Evolutionary conservation across 139 green algal genomes (phyloP), one percentile per base, ranked within the genome.

Genomic region (Coelastrella sp.): DNA sequence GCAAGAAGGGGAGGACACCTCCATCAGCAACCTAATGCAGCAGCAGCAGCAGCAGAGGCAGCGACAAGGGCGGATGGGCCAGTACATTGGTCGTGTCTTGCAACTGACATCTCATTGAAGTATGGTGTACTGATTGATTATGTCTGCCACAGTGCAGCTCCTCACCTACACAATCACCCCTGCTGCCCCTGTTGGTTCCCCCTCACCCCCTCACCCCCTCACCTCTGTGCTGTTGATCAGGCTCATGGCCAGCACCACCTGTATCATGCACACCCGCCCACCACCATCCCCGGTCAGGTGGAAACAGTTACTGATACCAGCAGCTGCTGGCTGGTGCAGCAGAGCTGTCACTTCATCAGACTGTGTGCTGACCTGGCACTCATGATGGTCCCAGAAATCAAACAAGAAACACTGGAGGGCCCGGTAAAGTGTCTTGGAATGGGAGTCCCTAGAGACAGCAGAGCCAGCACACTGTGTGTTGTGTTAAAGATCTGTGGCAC

Each of bases 261-360:
- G 76, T 6, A 93, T 24, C 60, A 91, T 76, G 60, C 76, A 93
- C 14, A 93, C 49, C 22, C 87, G 74, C 12, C 84, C 56, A 11
- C 89, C 88, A 61, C 87, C 88, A 25, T 61, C 17, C 4, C 72
- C 73, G 11, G 78, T 61, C 20, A 93, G 90, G 63, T 93, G 92
- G 80, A 86, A 74, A 59, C 80, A 86, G 80, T 86, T 86, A 9
- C 22, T 73, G 56, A 59, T 35, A 8, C 80, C 80, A 7, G 75
- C 59, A 17, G 22, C 8, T 11, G n/a, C 80, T 24, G 80, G 80
- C 80, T 74, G 59, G 59, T 86, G 56, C n/a, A 56, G 11, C 14
- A 86, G 14, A 17, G 65, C 59, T 66, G 61, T 7, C 72, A 84
- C 49, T 35, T 72, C 74, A 84, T 20, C 17, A 7, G 84, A 17